phyloP scores from a whole-genome alignment of 108 stramenopile genomes.

The Epipyxis sp. region DNA sequence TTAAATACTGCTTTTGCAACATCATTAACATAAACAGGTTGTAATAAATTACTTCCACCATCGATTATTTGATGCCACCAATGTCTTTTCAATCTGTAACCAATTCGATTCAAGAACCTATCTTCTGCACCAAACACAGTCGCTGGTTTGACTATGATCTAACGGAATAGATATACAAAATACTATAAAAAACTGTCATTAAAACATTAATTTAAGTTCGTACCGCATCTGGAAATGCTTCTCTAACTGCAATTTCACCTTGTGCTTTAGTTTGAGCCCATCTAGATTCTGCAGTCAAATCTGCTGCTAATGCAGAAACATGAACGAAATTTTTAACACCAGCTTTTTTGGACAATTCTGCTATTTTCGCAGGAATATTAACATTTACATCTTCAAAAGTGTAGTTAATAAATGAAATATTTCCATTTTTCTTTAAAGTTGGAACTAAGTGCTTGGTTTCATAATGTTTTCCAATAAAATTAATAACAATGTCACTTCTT shows the following conservation, averaged over 20 bases:
- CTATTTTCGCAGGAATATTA: conserved; percentile 74
- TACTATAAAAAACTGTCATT: too few species aligned
- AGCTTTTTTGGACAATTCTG: conserved; percentile 76
- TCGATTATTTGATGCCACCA: conserved; percentile 72
- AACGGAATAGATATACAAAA: too few species aligned
- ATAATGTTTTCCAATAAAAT: conserved; percentile 88
- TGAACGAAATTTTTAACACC: conserved; percentile 86
- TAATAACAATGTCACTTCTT: conserved; percentile 85
- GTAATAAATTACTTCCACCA: conserved; percentile 69
- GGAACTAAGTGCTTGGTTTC: conserved; percentile 73
- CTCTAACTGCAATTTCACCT: conserved; percentile 82
- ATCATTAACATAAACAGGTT: conserved; percentile 89
- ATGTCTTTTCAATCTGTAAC: conserved; percentile 51
- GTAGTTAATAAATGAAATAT: conserved; percentile 56
- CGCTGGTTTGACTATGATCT: conserved; percentile 79
- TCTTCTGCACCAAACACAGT: conserved; percentile 92
- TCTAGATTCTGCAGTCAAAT: conserved; percentile 63
- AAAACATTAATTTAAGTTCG: too few species aligned
- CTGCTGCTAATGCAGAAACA: conserved; percentile 74
- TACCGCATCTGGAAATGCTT: conserved; percentile 81
- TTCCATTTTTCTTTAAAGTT: conserved; percentile 37
- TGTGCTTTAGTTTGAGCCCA: conserved; percentile 85
- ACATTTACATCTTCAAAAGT: conserved; percentile 82
- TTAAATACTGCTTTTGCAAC: conserved; percentile 70
- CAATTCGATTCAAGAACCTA: conserved; percentile 80